phyloP scores from a whole-genome alignment of 2,329 filamentous ascomycete genomes.

The Nannizziopsis arthrosporioides region DNA sequence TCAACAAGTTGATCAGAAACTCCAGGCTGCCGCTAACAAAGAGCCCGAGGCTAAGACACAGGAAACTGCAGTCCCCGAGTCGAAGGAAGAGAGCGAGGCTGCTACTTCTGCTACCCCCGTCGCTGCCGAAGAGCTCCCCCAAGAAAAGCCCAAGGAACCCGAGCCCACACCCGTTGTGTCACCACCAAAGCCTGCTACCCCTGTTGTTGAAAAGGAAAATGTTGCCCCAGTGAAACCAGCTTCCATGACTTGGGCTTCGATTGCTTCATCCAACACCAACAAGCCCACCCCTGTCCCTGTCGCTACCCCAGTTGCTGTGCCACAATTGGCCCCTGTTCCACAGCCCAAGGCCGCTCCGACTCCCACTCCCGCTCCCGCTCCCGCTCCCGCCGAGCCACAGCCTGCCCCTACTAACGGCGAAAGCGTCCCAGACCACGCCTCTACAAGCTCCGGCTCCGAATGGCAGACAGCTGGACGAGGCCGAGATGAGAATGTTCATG shows the following conservation, averaged over 20 bases:
- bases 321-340: slow-evolving; percentile 21
- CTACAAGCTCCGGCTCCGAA: slow-evolving; percentile 52
- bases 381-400: slow-evolving; percentile 25
- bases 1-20: slow-evolving; percentile 58
- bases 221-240: slow-evolving; percentile 40
- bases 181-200: slow-evolving; percentile 33
- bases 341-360: slow-evolving; percentile 26
- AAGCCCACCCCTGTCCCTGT: slow-evolving; percentile 28
- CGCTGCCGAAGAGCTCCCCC: slow-evolving; percentile 31
- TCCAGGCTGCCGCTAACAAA: slow-evolving; percentile 41
- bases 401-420: slow-evolving; percentile 39
- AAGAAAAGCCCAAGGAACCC: slow-evolving; percentile 56
- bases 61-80: slow-evolving; percentile 16
- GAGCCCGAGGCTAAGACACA: slow-evolving; percentile 28
- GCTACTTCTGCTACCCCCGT: slow-evolving; percentile 4
- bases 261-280: slow-evolving; percentile 41
- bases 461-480: slow-evolving; percentile 78
- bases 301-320: slow-evolving; percentile 23
- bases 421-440: slow-evolving; percentile 64
- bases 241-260: slow-evolving; percentile 52
- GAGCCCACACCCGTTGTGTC: slow-evolving; percentile 47
- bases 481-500: slow-evolving; percentile 66
- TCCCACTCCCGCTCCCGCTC: slow-evolving; percentile 25
- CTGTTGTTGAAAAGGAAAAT: slow-evolving; percentile 43
- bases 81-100: slow-evolving; percentile 5